Percentiles rank a stretch among this genome's conserved stretches.
Evolutionary conservation across 1,284 basidiomycete species (phyloP).

Genomic region (Trametes versicolor): DNA sequence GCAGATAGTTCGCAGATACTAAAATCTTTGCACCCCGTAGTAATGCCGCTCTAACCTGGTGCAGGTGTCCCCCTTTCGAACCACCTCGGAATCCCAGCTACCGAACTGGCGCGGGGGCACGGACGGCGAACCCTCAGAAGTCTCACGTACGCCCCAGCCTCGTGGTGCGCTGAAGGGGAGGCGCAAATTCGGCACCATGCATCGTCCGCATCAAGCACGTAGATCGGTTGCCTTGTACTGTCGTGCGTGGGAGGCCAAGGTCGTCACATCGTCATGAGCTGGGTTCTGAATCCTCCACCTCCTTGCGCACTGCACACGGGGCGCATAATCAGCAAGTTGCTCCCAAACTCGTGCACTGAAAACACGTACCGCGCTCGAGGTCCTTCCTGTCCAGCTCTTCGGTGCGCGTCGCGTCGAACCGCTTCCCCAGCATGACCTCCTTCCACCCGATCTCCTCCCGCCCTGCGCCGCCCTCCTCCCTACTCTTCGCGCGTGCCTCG

Average conservation of each 20-base stretch:
- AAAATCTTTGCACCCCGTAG: too few species aligned
- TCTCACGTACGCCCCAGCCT: too few species aligned
- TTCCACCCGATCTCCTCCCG: constrained; percentile 44
- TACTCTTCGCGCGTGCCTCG: constrained; percentile 20
- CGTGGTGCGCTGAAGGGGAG: too few species aligned
- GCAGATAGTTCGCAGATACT: too few species aligned
- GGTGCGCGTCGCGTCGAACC: constrained; percentile 32
- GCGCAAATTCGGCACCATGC: too few species aligned
- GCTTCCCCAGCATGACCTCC: constrained; percentile 44
- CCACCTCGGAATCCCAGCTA: too few species aligned
- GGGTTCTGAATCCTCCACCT: constrained; percentile 25
- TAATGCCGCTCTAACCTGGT: too few species aligned
- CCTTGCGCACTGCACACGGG: constrained; percentile 19
- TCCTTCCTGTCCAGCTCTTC: constrained; percentile 46
- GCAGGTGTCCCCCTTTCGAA: too few species aligned
- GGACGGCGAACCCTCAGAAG: too few species aligned
- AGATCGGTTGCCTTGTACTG: background rate
- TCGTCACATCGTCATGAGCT: background rate
- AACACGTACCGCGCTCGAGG: constrained; percentile 40
- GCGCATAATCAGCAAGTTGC: background rate
- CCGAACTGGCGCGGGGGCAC: too few species aligned
- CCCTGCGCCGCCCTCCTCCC: constrained; percentile 27
- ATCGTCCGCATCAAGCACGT: background rate
- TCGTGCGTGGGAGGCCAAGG: background rate
- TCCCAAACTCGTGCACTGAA: background rate